phyloP scores from a whole-genome alignment of 768 basidiomycete species.

The Termitomyces bulborhizus region DNA sequence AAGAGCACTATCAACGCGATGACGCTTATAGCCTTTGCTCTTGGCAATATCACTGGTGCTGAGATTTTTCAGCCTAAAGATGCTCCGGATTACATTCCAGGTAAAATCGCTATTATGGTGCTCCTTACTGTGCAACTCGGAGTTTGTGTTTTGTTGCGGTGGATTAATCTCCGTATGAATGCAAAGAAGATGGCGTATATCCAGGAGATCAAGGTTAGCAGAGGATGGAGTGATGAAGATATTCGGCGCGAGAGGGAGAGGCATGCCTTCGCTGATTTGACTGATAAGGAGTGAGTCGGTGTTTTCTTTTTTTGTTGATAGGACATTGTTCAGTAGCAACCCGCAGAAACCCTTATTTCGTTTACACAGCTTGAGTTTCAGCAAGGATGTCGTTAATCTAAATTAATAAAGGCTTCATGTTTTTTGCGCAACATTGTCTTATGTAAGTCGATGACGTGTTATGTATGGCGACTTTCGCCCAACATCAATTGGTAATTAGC shows the following conservation, averaged over 20 bases:
- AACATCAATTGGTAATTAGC: no score
- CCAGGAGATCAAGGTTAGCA: constrained; percentile 34
- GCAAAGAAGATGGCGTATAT: constrained; percentile 35
- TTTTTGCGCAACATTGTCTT: background rate
- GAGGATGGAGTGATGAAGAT: constrained; percentile 55
- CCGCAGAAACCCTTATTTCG: constrained; percentile 53
- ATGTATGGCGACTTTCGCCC: no score
- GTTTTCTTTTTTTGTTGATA: background rate
- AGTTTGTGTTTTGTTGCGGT: constrained; percentile 42
- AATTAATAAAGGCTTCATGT: no score
- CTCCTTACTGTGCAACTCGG: constrained; percentile 47
- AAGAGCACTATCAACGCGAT: constrained; percentile 62
- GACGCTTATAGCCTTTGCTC: constrained; percentile 47
- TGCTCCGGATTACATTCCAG: constrained; percentile 58
- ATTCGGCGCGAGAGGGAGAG: constrained; percentile 51
- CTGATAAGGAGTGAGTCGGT: constrained; percentile 51
- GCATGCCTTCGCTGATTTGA: constrained; percentile 58
- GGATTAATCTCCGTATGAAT: constrained; percentile 51
- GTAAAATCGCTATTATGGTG: constrained; percentile 61
- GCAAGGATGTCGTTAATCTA: background rate
- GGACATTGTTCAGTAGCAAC: background rate
- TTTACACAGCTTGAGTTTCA: constrained; percentile 41
- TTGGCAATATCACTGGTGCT: constrained; percentile 59
- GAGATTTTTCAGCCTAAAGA: constrained; percentile 59
- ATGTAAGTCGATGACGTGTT: background rate